phyloP scores from a whole-genome alignment of 805 yeast genomes.

The Starmerella potacharoeniae region DNA sequence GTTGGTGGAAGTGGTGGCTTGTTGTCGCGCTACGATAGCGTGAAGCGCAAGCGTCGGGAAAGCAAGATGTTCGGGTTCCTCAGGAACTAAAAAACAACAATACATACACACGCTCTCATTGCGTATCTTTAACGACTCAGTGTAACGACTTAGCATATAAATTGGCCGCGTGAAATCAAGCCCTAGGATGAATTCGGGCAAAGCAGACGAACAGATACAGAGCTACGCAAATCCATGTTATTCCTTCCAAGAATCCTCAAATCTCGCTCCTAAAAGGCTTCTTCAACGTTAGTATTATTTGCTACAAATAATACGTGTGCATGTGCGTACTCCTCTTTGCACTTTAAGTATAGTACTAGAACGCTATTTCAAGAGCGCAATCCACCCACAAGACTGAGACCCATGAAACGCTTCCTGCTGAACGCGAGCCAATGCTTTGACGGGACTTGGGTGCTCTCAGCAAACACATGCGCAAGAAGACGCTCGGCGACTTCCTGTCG shows the following conservation, averaged over 20 bases:
- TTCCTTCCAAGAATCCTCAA: too few relatives aligned
- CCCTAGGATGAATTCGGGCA: too few relatives aligned
- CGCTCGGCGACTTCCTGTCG: slow-evolving; percentile 87
- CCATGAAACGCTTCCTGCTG: slow-evolving; percentile 91
- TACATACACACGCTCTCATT: background rate
- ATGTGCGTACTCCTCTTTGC: background rate
- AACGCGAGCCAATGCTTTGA: slow-evolving; percentile 94
- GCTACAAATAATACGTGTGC: background rate
- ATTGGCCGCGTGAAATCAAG: too few relatives aligned
- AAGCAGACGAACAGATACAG: too few relatives aligned
- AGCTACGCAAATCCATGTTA: too few relatives aligned
- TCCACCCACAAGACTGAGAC: slow-evolving; percentile 36
- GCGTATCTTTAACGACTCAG: background rate
- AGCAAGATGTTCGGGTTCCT: slow-evolving; percentile 4
- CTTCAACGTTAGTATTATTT: too few relatives aligned
- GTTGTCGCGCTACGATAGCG: slow-evolving; percentile 4
- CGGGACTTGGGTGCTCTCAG: slow-evolving; percentile 44
- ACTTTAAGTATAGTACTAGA: background rate
- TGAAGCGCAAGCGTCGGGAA: slow-evolving; percentile 5
- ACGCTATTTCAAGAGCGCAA: background rate
- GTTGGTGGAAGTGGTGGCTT: slow-evolving; percentile 1
- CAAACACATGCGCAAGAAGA: slow-evolving; percentile 56
- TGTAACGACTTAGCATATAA: background rate
- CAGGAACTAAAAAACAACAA: background rate
- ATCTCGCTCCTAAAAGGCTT: too few relatives aligned